Evolutionary conservation across 495 filamentous ascomycete species (phyloP), one percentile per base, ranked within the genome.

Genomic region (Pyrenopolyporus hunteri): DNA sequence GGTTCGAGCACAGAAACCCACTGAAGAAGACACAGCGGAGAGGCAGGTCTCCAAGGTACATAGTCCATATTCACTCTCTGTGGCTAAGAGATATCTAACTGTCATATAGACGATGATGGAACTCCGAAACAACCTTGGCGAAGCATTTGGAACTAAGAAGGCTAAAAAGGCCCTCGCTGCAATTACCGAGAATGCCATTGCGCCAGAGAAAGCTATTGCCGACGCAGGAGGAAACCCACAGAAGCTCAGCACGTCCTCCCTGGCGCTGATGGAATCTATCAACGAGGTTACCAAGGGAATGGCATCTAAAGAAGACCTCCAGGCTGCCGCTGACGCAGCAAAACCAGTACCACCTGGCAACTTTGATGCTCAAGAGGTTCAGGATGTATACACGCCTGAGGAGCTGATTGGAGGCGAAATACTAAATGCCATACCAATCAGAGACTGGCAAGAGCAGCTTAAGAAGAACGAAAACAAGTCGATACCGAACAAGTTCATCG

Each of bases 141-240:
- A 91, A 66, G 86, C 88, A 43, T 98, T 98, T 76, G 95, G 94
- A 62, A 96, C 92, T 28, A 95, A 91, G 78, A 95, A 95, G 76
- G 86, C 95, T 2, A 89, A 89, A 79, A 96, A 96, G 74, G 89
- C 88, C 1, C 85, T 93, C 56, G 83, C 82, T 20, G 86, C 87
- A 26, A 76, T 89, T 44, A 87, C 89, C 17, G 85, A 90, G 68
- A 96, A 96, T 63, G 89, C 90, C 32, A 91, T 96, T 57, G 66
- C 72, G 13, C 73, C 74, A 31, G 47, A 57, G 48, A 69, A 81
- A 35, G 75, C 76, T 4, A 19, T 37, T 25, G 59, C 22, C 47
- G 47, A 53, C 43, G 70, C 43, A 66, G 79, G 73, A 48, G 74
- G 71, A 17, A 77, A 77, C 17, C 73, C 74, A 5, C 76, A 77